phyloP scores from a whole-genome alignment of 202 grass and related monocot genomes.

The Dendrocalamus latiflorus region DNA sequence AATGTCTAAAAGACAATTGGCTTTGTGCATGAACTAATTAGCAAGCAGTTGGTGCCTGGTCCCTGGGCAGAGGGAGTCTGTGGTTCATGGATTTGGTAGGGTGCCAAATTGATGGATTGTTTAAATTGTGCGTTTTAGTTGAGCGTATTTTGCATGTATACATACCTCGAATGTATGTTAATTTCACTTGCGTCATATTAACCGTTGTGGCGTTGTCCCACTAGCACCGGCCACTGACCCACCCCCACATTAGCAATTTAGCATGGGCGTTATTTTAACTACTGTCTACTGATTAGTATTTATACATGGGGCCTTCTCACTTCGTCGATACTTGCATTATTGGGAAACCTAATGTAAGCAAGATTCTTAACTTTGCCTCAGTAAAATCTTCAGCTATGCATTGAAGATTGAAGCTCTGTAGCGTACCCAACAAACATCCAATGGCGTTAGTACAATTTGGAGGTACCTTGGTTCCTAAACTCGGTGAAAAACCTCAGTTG shows the following conservation, averaged over 20 bases:
- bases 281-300: neutral
- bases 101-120: neutral
- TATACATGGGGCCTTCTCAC: neutral
- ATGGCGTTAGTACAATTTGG: conserved; percentile 52
- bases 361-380: neutral
- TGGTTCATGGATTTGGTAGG: neutral
- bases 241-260: neutral
- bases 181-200: neutral
- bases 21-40: neutral
- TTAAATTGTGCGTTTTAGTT: neutral
- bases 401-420: neutral
- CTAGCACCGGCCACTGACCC: neutral
- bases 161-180: neutral
- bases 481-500: conserved; percentile 45
- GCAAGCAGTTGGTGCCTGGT: neutral
- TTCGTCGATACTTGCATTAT: neutral
- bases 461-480: conserved; percentile 47
- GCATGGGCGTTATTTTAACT: neutral
- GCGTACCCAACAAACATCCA: neutral
- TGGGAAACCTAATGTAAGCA: neutral
- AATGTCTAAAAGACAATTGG: neutral
- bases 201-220: neutral
- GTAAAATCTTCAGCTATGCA: neutral
- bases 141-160: neutral
- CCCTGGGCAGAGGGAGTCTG: neutral